Conservation (phyloP, 352 stramenopile species). For the Stephanocyclus meneghinianus region DNA sequence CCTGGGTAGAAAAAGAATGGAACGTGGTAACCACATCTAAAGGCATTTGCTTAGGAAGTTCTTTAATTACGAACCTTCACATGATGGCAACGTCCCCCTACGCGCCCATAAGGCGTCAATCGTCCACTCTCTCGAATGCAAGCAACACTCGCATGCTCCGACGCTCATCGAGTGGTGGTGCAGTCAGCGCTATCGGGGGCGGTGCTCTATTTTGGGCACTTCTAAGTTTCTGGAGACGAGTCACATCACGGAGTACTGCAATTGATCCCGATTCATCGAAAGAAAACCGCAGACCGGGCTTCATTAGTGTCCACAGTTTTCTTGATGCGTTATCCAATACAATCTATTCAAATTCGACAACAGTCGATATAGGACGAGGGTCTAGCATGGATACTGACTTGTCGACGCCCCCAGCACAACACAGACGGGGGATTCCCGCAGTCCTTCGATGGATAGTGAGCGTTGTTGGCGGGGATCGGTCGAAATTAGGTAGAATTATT, state of each 20-base stretch:
- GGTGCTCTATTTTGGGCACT: slow-evolving; percentile 32
- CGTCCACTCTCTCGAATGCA: slow-evolving; percentile 25
- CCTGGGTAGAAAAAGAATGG: too few relatives aligned
- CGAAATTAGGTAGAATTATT: slow-evolving; percentile 38
- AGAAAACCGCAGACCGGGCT: not conserved
- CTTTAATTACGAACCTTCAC: not conserved
- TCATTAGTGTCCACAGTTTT: not conserved
- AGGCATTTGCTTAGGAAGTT: too few relatives aligned
- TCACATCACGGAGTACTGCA: not conserved
- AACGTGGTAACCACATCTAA: too few relatives aligned
- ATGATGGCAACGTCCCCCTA: slow-evolving; percentile 53
- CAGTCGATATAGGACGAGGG: not conserved
- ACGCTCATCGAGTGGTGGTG: slow-evolving; percentile 17
- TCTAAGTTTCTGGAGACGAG: slow-evolving; percentile 33
- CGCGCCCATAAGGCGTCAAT: slow-evolving; percentile 42
- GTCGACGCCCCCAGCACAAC: not conserved
- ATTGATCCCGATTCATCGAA: not conserved
- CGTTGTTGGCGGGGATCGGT: slow-evolving; percentile 31
- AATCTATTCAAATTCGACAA: slow-evolving; percentile 24
- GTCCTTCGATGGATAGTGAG: slow-evolving; percentile 34
- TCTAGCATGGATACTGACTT: slow-evolving; percentile 6
- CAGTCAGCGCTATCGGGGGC: slow-evolving; percentile 7
- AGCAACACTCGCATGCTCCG: not conserved
- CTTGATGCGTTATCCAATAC: slow-evolving; percentile 17
- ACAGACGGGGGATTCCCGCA: slow-evolving; percentile 8